Evolutionary conservation across 202 grass and related monocot genomes (phyloP).

Genomic region (Miscanthus sacchariflorus): DNA sequence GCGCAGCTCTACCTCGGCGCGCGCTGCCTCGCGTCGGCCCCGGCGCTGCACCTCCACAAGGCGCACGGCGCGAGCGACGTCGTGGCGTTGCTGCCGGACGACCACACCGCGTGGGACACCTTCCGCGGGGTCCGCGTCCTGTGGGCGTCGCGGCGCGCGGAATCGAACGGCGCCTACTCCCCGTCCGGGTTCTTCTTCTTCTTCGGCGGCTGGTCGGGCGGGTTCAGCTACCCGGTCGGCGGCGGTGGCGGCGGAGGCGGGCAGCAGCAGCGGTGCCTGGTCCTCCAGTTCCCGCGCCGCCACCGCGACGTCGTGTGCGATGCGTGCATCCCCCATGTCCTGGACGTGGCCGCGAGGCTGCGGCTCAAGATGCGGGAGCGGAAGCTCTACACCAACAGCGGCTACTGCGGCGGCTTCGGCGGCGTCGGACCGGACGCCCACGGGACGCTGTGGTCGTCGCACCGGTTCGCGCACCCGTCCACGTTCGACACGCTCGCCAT

Average conservation of each 20-base stretch:
- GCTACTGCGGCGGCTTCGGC: neutral
- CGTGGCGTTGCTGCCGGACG: conserved; percentile 58
- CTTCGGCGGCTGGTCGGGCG: neutral
- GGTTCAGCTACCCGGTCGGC: neutral
- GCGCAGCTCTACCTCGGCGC: conserved; percentile 44
- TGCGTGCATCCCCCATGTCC: conserved; percentile 56
- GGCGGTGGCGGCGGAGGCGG: neutral
- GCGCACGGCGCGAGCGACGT: neutral
- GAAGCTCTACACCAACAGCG: conserved; percentile 56
- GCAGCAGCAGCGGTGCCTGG: conserved; percentile 34
- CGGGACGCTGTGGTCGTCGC: conserved; percentile 56
- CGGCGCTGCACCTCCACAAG: conserved; percentile 1
- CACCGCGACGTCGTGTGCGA: conserved; percentile 50
- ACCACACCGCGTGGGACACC: conserved; percentile 61
- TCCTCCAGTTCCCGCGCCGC: conserved; percentile 56
- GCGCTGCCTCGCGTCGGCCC: conserved; percentile 8
- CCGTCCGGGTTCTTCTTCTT: neutral
- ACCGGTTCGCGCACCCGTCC: conserved; percentile 58
- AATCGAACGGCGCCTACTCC: neutral
- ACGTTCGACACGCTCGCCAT: conserved; percentile 73
- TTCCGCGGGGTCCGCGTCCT: conserved; percentile 51
- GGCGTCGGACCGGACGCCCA: conserved; percentile 37
- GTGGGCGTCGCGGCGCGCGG: conserved; percentile 54
- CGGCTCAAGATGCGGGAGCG: conserved; percentile 56
- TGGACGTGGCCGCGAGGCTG: conserved; percentile 51